Base-by-base conservation (phyloP, 441 rosid genomes). In the Manihot esculenta region DNA sequence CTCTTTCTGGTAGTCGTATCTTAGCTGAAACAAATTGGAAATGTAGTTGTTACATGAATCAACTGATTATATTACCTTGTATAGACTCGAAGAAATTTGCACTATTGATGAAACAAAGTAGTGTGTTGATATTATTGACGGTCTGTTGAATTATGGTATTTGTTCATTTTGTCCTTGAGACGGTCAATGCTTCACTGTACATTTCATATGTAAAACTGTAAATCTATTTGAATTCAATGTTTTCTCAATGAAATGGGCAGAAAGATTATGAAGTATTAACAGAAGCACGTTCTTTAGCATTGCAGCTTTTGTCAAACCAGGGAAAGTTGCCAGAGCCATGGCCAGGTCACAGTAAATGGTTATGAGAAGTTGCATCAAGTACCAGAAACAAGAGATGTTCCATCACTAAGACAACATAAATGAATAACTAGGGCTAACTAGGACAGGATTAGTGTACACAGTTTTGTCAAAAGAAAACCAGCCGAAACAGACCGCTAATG, bases 371-470 rank as follows among this genome's bases (percentile, higher is more conserved):
- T 27, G 26, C 18, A 38, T 9, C n/a, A 53, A 60, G 30, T 42
- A 50, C 45, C 66, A 27, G 62, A 61, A 44, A 57, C 10, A 23
- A 61, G 49, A 61, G 33, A 59, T n/a, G 38, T 42, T 53, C 77
- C 53, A 15, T 64, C 45, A n/a, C 23, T 53, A n/a, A 20, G 55
- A 24, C 70, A 62, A 55, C 35, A 72, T 72, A n/a, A n/a, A n/a
- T n/a, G n/a, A n/a, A n/a, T n/a, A n/a, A n/a, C n/a, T n/a, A n/a
- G n/a, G n/a, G n/a, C n/a, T n/a, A n/a, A n/a, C n/a, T n/a, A n/a
- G n/a, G n/a, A n/a, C n/a, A n/a, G n/a, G 17, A 35, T 33, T 73
- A 54, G 67, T 20, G 64, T 57, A 74, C 76, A 77, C 65, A 20
- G 20, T 27, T 68, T 30, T 61, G 70, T 51, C n/a, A 30, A 64